Conservation (phyloP, 1,139 yeast genomes). For the Hemisphaericaspora lyxosophila region DNA sequence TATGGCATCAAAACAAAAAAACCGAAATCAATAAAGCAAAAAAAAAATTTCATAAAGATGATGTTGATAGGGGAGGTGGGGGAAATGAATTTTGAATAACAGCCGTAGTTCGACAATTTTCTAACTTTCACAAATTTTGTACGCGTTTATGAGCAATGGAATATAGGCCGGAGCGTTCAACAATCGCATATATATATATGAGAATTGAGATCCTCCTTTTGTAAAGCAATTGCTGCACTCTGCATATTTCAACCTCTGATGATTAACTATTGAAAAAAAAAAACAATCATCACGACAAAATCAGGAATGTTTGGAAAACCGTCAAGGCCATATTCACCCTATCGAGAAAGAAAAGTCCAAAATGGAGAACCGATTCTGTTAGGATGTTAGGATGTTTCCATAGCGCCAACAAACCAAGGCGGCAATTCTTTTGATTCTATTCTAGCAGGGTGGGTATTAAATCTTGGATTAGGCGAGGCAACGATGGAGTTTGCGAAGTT, state of each 20-base stretch:
- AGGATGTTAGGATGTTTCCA: not conserved
- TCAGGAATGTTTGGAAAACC: not conserved
- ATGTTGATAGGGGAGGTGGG: not conserved
- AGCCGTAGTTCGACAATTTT: not conserved
- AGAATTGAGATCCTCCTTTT: too few species aligned
- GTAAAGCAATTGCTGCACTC: slow-evolving; percentile 3
- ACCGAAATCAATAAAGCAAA: slow-evolving; percentile 1
- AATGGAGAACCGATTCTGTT: not conserved
- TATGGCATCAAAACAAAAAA: not conserved
- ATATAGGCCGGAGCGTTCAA: slow-evolving; percentile 1
- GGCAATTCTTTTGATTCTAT: not conserved
- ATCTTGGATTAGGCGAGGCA: not conserved
- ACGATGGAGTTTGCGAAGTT: not conserved
- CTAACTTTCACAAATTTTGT: not conserved
- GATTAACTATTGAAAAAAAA: too few species aligned
- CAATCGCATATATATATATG: not conserved
- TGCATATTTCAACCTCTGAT: not conserved
- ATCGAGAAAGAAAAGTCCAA: not conserved
- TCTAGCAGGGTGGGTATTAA: too few species aligned
- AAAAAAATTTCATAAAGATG: not conserved
- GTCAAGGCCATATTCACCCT: not conserved
- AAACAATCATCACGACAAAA: slow-evolving; percentile 1
- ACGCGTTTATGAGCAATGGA: not conserved
- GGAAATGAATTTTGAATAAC: too few species aligned
- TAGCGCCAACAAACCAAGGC: not conserved